A percentile compares a stretch with the other conserved stretches of the same genome.
These are phyloP conservation scores for Xylaria sp. DNA, from an alignment of 2,329 filamentous ascomycete genomes.

Conservation along the genomic window DNA sequence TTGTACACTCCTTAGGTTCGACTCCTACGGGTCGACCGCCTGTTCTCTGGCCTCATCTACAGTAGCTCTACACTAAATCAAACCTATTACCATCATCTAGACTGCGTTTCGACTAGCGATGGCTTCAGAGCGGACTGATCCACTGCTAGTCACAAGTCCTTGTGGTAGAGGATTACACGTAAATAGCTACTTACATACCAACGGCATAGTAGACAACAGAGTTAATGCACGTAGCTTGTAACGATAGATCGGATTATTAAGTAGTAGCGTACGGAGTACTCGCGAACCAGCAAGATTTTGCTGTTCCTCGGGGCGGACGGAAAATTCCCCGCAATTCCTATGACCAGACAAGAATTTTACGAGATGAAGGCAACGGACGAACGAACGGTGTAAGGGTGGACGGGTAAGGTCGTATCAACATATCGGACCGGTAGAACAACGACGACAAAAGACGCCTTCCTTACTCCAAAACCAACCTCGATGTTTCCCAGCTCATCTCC, in stretches of 20 bases:
- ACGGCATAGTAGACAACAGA: neutral
- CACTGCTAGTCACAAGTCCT: constrained; percentile 10
- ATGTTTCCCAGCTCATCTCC: constrained; percentile 8
- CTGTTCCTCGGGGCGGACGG: neutral
- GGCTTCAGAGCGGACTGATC: neutral
- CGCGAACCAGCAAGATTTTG: neutral
- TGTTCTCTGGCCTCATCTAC: neutral
- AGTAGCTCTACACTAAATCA: neutral
- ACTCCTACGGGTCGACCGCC: neutral
- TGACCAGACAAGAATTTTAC: constrained; percentile 6
- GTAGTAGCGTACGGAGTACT: neutral
- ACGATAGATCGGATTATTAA: neutral
- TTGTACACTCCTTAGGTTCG: neutral
- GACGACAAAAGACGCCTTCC: no score
- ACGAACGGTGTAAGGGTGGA: constrained; percentile 6
- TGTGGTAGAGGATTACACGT: neutral
- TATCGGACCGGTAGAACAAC: constrained; percentile 12
- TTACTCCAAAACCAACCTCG: neutral
- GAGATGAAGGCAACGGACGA: neutral
- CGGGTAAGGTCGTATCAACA: constrained; percentile 11
- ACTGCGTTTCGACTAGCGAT: neutral
- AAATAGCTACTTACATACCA: neutral
- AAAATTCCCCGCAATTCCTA: neutral
- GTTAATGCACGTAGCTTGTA: no score
- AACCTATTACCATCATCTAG: neutral